Conservation (phyloP, 768 basidiomycete genomes). For the Phanerochaete sordida region DNA sequence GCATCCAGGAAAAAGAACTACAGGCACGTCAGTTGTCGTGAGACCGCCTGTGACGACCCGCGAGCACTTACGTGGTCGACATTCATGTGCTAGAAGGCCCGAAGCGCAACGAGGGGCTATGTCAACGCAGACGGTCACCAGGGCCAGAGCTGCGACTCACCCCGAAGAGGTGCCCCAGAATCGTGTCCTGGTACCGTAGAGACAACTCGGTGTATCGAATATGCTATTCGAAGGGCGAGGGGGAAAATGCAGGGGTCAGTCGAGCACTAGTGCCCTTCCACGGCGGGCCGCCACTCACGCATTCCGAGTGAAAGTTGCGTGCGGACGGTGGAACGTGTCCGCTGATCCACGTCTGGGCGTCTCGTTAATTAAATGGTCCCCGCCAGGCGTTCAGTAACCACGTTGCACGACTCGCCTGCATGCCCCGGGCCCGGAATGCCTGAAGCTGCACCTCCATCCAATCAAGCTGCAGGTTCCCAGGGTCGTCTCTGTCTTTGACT, state of each 20-base stretch:
- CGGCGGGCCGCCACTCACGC: slow-evolving; percentile 46
- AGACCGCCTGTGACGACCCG: not conserved
- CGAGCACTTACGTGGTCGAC: slow-evolving; percentile 58
- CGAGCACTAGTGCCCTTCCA: not conserved
- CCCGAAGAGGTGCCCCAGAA: slow-evolving; percentile 82
- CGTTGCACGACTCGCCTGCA: slow-evolving; percentile 53
- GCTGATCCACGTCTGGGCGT: slow-evolving; percentile 44
- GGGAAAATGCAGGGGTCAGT: not conserved
- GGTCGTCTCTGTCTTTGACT: slow-evolving; percentile 60
- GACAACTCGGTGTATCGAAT: slow-evolving; percentile 70
- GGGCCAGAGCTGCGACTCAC: slow-evolving; percentile 40
- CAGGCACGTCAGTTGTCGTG: not conserved
- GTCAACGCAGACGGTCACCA: slow-evolving; percentile 3
- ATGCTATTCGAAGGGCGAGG: slow-evolving; percentile 35
- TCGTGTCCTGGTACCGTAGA: slow-evolving; percentile 83
- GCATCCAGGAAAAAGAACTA: slow-evolving; percentile 34
- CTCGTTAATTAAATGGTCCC: slow-evolving; percentile 3
- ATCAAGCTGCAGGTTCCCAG: slow-evolving; percentile 85
- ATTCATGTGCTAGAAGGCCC: slow-evolving; percentile 66
- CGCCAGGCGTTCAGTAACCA: slow-evolving; percentile 10
- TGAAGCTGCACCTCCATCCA: slow-evolving; percentile 88
- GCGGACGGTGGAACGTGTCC: slow-evolving; percentile 87
- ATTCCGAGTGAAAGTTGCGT: slow-evolving; percentile 81
- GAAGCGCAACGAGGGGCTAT: not conserved
- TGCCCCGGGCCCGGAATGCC: slow-evolving; percentile 59